Conservation (phyloP, 2,329 filamentous ascomycete genomes). For the Cladophialophora immunda region DNA sequence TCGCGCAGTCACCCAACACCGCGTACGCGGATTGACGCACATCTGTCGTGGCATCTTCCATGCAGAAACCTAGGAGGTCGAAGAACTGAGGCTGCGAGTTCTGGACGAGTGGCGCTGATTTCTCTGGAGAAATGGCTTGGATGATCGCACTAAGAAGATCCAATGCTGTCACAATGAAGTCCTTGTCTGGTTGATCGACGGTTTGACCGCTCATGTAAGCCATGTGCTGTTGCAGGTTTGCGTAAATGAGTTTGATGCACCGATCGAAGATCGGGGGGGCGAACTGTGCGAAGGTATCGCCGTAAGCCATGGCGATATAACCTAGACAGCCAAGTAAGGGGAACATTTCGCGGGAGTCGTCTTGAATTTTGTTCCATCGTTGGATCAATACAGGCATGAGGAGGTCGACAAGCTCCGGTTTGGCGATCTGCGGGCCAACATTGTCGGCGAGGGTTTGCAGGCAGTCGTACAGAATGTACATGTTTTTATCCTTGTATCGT, state of each 20-base stretch:
- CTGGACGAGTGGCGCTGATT: slow-evolving; percentile 79
- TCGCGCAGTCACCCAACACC: slow-evolving; percentile 90
- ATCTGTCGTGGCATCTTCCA: slow-evolving; percentile 90
- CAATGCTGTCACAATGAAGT: slow-evolving; percentile 94
- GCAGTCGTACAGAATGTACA: slow-evolving; percentile 98
- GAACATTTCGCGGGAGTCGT: slow-evolving; percentile 92
- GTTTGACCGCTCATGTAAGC: slow-evolving; percentile 72
- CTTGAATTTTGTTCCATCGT: slow-evolving; percentile 84
- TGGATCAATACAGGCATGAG: slow-evolving; percentile 93
- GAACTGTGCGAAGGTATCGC: slow-evolving; percentile 82
- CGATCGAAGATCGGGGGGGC: slow-evolving; percentile 85
- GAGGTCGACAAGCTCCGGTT: slow-evolving; percentile 79
- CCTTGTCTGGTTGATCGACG: slow-evolving; percentile 87
- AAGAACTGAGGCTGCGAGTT: slow-evolving; percentile 85
- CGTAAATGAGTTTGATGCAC: slow-evolving; percentile 89
- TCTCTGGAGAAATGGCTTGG: slow-evolving; percentile 79
- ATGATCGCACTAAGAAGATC: slow-evolving; percentile 93
- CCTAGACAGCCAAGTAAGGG: slow-evolving; percentile 95
- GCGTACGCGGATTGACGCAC: slow-evolving; percentile 97
- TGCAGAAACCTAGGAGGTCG: slow-evolving; percentile 86
- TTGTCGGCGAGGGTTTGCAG: slow-evolving; percentile 96
- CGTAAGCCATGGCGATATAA: slow-evolving; percentile 88
- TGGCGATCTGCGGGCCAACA: slow-evolving; percentile 82
- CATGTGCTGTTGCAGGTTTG: slow-evolving; percentile 84
- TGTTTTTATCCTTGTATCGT: slow-evolving; percentile 98